These are phyloP conservation scores for Austropuccinia psidii DNA, from an alignment of 1,284 basidiomycete species.

Conservation along the genomic window DNA sequence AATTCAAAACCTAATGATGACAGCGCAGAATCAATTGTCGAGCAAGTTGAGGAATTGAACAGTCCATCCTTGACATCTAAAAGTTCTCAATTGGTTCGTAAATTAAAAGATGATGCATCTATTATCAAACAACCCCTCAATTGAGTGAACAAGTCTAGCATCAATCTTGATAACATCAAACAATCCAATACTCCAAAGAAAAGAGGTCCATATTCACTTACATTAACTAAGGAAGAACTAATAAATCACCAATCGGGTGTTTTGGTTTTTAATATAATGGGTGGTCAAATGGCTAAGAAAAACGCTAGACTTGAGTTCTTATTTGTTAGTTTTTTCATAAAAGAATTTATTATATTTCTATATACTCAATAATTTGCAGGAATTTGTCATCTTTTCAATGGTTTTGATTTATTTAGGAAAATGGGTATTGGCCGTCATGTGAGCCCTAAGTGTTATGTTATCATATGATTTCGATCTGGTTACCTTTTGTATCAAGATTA, in stretches of 20 bases:
- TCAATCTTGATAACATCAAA: too few species aligned
- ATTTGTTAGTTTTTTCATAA: constrained; percentile 67
- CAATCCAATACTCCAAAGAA: too few species aligned
- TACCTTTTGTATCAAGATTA: background rate
- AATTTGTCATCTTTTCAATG: background rate
- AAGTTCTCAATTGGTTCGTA: too few species aligned
- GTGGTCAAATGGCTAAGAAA: constrained; percentile 68
- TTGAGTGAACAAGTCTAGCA: too few species aligned
- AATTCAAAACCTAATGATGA: too few species aligned
- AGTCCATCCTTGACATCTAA: too few species aligned
- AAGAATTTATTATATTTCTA: background rate
- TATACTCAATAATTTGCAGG: background rate
- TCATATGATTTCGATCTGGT: background rate
- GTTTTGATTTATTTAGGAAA: background rate
- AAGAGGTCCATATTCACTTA: too few species aligned
- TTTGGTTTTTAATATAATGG: constrained; percentile 78
- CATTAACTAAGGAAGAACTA: constrained; percentile 53
- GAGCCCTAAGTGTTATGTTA: background rate
- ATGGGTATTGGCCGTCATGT: constrained; percentile 69
- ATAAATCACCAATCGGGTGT: constrained; percentile 60
- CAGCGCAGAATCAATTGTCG: too few species aligned
- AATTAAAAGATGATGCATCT: too few species aligned
- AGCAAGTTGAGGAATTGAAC: too few species aligned
- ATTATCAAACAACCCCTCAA: too few species aligned
- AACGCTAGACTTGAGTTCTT: constrained; percentile 75